These are phyloP conservation scores for Pythium insidiosum DNA, from an alignment of 352 stramenopile genomes.

Conservation along the genomic window DNA sequence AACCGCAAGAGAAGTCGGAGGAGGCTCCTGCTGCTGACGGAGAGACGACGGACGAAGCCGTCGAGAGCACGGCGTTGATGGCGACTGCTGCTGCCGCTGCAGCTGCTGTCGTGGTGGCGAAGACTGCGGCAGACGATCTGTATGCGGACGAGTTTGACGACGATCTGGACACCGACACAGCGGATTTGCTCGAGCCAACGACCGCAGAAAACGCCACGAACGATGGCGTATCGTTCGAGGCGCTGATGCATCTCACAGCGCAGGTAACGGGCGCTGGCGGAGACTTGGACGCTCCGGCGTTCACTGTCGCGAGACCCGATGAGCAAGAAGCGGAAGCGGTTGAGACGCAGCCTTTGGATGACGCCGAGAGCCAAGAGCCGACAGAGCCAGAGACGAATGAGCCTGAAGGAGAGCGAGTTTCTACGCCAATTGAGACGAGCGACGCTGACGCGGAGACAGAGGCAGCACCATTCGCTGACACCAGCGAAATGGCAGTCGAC, in stretches of 20 bases:
- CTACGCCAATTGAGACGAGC: not conserved
- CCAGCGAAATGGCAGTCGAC: conserved; percentile 4
- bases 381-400: too few species aligned
- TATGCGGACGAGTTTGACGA: conserved; percentile 50
- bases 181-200: not conserved
- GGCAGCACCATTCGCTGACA: not conserved
- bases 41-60: conserved; percentile 21
- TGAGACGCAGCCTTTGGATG: too few species aligned
- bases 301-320: not conserved
- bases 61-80: too few species aligned
- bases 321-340: not conserved
- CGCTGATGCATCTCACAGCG: conserved; percentile 14
- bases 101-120: conserved; percentile 2
- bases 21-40: too few species aligned
- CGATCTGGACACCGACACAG: not conserved
- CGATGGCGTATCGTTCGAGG: conserved; percentile 7
- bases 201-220: not conserved
- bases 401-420: too few species aligned
- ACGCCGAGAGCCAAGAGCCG: too few species aligned
- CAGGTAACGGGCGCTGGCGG: conserved; percentile 8
- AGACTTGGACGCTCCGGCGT: not conserved
- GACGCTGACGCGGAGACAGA: conserved; percentile 10
- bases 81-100: too few species aligned
- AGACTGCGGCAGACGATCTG: conserved; percentile 32
- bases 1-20: too few species aligned